Conservation (phyloP, 768 basidiomycete genomes). For the Tricholoma furcatifolium region DNA sequence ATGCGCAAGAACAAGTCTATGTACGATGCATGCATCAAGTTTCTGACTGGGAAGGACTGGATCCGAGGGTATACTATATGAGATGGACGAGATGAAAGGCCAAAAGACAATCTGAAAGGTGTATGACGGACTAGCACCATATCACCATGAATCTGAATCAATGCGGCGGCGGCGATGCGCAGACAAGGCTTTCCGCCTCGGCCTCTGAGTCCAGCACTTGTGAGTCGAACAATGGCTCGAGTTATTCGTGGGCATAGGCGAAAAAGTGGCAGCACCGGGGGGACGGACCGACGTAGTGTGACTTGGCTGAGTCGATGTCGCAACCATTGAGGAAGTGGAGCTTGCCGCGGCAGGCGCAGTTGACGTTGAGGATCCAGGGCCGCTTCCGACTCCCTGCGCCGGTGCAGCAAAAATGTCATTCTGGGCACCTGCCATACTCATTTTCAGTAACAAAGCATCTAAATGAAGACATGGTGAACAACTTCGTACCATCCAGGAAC, state of each 20-base stretch:
- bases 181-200: neutral
- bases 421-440: conserved; percentile 34
- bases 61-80: no score
- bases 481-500: conserved; percentile 41
- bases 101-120: neutral
- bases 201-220: neutral
- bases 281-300: neutral
- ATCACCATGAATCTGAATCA: neutral
- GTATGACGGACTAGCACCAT: neutral
- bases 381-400: conserved; percentile 1
- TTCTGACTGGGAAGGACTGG: conserved; percentile 2
- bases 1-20: neutral
- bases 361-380: neutral
- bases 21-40: neutral
- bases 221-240: conserved; percentile 3
- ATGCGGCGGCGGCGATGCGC: conserved; percentile 9
- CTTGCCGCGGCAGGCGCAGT: neutral
- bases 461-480: neutral
- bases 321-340: neutral
- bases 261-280: neutral
- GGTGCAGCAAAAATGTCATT: conserved; percentile 40
- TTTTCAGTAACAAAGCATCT: neutral
- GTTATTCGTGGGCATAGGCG: neutral
- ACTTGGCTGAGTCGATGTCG: neutral
- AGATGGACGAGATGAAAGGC: neutral